Evolutionary conservation across 2,329 filamentous ascomycete genomes (phyloP).

Genomic region (Alternaria atra): DNA sequence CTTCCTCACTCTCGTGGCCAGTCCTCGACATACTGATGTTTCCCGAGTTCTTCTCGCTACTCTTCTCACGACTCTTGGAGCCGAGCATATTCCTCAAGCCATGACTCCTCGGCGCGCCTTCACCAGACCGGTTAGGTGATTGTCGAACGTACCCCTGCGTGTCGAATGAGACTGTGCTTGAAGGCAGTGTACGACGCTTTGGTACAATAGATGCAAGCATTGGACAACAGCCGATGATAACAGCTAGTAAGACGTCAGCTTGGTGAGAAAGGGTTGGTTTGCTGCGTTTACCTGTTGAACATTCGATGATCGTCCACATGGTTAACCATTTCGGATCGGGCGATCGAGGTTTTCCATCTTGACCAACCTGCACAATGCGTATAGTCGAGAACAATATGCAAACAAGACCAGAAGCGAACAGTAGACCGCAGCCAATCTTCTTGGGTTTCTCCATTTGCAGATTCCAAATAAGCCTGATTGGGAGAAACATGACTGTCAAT

Average conservation of each 20-base stretch:
- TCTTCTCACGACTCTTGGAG: slow-evolving; percentile 12
- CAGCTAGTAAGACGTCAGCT: slow-evolving; percentile 20
- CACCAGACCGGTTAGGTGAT: slow-evolving; percentile 11
- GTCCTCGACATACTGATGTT: slow-evolving; percentile 11
- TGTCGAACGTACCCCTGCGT: slow-evolving; percentile 26
- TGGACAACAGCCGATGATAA: slow-evolving; percentile 39
- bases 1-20: slow-evolving; percentile 19
- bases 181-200: slow-evolving; percentile 8
- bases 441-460: slow-evolving; percentile 46
- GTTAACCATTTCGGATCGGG: slow-evolving; percentile 50
- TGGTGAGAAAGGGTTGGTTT: neutral
- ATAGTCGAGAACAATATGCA: slow-evolving; percentile 40
- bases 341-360: slow-evolving; percentile 33
- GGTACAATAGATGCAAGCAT: slow-evolving; percentile 26
- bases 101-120: slow-evolving; percentile 1
- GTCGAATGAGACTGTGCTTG: slow-evolving; percentile 11
- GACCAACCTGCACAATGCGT: slow-evolving; percentile 46
- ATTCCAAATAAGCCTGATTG: slow-evolving; percentile 49
- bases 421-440: slow-evolving; percentile 45
- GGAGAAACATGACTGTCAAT: slow-evolving; percentile 50
- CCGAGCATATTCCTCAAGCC: slow-evolving; percentile 18
- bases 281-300: slow-evolving; percentile 41
- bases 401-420: slow-evolving; percentile 38
- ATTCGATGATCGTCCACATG: slow-evolving; percentile 51
- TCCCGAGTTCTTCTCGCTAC: slow-evolving; percentile 8